Base-by-base conservation (phyloP, 805 yeast genomes). In the Groenewaldozyma tartarivorans region DNA sequence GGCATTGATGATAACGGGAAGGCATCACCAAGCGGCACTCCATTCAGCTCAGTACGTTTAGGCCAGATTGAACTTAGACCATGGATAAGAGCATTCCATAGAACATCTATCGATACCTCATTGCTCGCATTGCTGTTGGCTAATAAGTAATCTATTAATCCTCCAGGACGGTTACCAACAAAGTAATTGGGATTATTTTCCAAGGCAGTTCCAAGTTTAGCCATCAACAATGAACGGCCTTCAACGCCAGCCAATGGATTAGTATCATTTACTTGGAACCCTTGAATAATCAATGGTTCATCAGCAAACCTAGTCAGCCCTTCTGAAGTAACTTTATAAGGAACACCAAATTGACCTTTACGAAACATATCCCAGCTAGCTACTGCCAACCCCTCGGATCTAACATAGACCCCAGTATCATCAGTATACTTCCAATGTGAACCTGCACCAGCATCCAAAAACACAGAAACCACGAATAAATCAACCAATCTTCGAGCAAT, bases 361-460 rank as follows among this genome's bases (percentile, higher is more conserved):
- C 58, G 57, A 52, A 77, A 77, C 71, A 77, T 63, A 49, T 75
- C 64, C 41, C 70, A 63, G 15, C 77, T 68, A 0, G 79, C 81
- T 35, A 77, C 71, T 3, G 83, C 84, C 38, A 76, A 60, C 3
- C 84, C 84, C 58, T 77, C 84, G 11, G 78, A 71, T 53, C 84
- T 64, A 22, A 57, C 58, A 31, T 55, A 53, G 6, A 57, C 60
- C 5, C 48, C 52, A 4, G 57, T 59, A 1, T 63, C 51, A 44
- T 75, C 79, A 2, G 45, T 50, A 49, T 63, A 77, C 33, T 51
- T 55, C 84, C 84, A 77, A 6, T 48, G 50, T 40, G 73, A 71
- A 16, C 83, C 84, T 0, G 83, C 82, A 18, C 84, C 84, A 3
- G 83, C 83, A 55, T 77, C 84, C 20, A 77, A 61, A 35, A 77